These are phyloP conservation scores for Suillus discolor DNA, from an alignment of 768 basidiomycete species.

Conservation along the genomic window DNA sequence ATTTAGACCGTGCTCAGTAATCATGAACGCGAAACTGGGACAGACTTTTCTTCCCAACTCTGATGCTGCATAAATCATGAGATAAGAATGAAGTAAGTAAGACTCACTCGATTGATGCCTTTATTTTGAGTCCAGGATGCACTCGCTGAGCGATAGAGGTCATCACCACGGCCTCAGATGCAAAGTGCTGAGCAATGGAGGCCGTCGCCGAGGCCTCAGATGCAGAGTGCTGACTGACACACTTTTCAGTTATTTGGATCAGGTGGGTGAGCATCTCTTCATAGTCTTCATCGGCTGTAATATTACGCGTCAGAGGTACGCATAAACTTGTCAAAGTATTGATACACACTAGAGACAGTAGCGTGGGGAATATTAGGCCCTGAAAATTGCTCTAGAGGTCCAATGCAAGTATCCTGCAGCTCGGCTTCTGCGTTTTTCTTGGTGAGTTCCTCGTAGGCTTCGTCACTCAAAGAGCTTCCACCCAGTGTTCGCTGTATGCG, in stretches of 20 bases:
- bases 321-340: background rate
- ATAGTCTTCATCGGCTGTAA: background rate
- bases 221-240: background rate
- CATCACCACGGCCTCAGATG: background rate
- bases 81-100: background rate
- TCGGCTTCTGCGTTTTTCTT: background rate
- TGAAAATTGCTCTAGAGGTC: background rate
- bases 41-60: conserved; percentile 5
- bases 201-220: background rate
- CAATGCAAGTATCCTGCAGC: background rate
- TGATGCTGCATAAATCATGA: background rate
- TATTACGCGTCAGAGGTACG: no score
- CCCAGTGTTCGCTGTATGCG: conserved; percentile 27
- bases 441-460: conserved; percentile 3
- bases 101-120: conserved; percentile 9
- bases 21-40: conserved; percentile 11
- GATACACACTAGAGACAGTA: conserved; percentile 1
- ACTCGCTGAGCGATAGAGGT: conserved; percentile 9
- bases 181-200: background rate
- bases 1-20: background rate
- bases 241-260: background rate
- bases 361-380: background rate
- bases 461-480: conserved; percentile 21
- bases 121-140: conserved; percentile 2
- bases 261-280: background rate